These are phyloP conservation scores for Xylaria flabelliformis DNA, from an alignment of 495 filamentous ascomycete genomes.

Conservation along the genomic window DNA sequence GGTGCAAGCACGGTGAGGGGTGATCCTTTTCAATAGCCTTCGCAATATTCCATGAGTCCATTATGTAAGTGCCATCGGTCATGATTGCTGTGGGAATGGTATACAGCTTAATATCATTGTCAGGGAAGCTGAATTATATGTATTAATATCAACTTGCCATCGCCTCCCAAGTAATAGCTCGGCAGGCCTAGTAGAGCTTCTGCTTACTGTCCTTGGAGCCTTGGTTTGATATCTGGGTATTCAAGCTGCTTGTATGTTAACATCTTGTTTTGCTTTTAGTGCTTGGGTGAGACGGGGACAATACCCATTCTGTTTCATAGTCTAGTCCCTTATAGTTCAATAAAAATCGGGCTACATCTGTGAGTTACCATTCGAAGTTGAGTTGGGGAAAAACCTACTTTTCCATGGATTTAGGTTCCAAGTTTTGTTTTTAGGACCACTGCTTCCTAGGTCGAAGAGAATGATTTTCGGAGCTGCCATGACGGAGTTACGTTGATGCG, in stretches of 20 bases:
- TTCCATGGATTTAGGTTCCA: constrained; percentile 70
- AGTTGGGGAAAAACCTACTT: constrained; percentile 46
- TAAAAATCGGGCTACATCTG: constrained; percentile 56
- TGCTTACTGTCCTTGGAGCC: constrained; percentile 52
- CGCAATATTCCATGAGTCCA: constrained; percentile 63
- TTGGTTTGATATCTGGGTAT: constrained; percentile 64
- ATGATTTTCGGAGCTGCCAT: constrained; percentile 42
- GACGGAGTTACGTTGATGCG: neutral
- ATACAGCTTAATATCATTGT: constrained; percentile 43
- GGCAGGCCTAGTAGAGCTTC: neutral
- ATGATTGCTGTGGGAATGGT: constrained; percentile 61
- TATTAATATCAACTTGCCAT: constrained; percentile 33
- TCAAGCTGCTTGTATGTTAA: constrained; percentile 42
- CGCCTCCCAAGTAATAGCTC: neutral
- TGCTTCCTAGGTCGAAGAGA: constrained; percentile 64
- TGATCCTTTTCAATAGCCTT: constrained; percentile 56
- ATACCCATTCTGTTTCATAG: constrained; percentile 68
- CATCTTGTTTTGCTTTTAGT: neutral
- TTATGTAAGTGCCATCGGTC: constrained; percentile 59
- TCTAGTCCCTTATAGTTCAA: constrained; percentile 68
- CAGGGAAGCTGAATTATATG: constrained; percentile 43
- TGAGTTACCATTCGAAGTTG: neutral
- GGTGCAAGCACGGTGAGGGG: constrained; percentile 58
- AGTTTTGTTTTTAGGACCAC: constrained; percentile 37
- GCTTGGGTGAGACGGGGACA: neutral